These are phyloP conservation scores for Colletotrichum tabaci DNA, from an alignment of 2,329 filamentous ascomycete species.

Conservation along the genomic window DNA sequence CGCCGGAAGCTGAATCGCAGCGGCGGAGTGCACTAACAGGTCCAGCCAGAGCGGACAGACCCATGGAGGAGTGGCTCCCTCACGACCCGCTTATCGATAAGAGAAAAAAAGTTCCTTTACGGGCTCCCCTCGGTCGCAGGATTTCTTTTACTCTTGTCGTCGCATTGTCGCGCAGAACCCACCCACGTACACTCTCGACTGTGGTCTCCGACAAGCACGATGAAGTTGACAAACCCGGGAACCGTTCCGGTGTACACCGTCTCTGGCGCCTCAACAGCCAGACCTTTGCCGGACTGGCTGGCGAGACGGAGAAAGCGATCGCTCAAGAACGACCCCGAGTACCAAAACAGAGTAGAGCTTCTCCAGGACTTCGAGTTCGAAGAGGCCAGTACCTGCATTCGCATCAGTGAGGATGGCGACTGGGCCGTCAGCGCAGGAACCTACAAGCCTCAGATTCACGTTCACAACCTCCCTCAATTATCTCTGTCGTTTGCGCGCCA, in stretches of 20 bases:
- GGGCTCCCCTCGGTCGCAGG: conserved; percentile 22
- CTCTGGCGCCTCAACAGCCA: conserved; percentile 88
- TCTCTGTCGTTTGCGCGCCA: conserved; percentile 95
- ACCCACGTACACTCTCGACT: conserved; percentile 9
- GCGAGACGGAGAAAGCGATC: conserved; percentile 90
- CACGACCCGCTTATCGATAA: conserved; percentile 13
- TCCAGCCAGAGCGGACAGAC: conserved; percentile 2
- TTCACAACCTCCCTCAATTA: conserved; percentile 94
- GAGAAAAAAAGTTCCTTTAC: conserved; percentile 35
- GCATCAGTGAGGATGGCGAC: conserved; percentile 93
- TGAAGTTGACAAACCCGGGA: conserved; percentile 88
- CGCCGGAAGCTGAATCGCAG: conserved; percentile 30
- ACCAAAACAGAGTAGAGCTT: conserved; percentile 92
- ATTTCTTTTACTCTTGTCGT: conserved; percentile 30
- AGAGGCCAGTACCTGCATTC: conserved; percentile 91
- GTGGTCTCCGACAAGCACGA: conserved; percentile 52
- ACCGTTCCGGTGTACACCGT: conserved; percentile 94
- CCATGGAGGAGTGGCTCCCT: not conserved
- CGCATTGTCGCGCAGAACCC: conserved; percentile 34
- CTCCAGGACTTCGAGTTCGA: conserved; percentile 99
- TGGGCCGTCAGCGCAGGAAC: conserved; percentile 86
- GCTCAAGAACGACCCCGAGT: conserved; percentile 92
- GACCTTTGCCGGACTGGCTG: conserved; percentile 95
- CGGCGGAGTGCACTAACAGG: conserved; percentile 37
- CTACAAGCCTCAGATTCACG: conserved; percentile 85